Conservation (phyloP, 768 basidiomycete species). For the Hypholoma fasciculare region DNA sequence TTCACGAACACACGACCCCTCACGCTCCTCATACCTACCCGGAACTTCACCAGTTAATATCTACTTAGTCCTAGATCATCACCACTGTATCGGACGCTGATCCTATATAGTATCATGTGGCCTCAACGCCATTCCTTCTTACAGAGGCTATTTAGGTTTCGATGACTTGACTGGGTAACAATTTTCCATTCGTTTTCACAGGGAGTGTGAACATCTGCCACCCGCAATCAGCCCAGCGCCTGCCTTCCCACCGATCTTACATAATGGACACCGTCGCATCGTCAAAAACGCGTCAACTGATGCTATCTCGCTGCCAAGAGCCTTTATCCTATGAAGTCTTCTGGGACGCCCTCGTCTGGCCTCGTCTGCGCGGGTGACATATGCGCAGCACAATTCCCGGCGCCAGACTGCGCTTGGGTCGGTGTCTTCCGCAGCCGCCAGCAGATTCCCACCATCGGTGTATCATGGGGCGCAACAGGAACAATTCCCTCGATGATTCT, state of each 20-base stretch:
- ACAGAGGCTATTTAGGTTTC: neutral
- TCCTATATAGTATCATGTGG: neutral
- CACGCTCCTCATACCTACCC: neutral
- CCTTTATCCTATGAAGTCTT: neutral
- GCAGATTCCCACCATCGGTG: conserved; percentile 3
- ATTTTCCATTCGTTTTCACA: neutral
- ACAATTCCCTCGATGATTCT: conserved; percentile 5
- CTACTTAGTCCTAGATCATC: conserved; percentile 2
- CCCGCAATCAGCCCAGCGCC: neutral
- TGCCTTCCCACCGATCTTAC: neutral
- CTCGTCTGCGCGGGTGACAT: neutral
- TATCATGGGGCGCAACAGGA: conserved; percentile 3
- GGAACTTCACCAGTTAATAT: conserved; percentile 8
- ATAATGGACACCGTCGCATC: neutral
- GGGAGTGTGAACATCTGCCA: neutral
- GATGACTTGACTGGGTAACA: too few species aligned
- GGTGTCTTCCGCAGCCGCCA: conserved; percentile 2
- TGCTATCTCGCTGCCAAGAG: neutral
- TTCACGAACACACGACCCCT: conserved; percentile 3
- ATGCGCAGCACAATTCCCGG: conserved; percentile 5
- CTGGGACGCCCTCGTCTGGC: neutral
- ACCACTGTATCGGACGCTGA: neutral
- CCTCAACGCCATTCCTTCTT: conserved; percentile 2
- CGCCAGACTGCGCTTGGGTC: neutral
- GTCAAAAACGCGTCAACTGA: neutral